Base-by-base conservation (phyloP, 768 basidiomycete species). In the Amyloporia xantha region DNA sequence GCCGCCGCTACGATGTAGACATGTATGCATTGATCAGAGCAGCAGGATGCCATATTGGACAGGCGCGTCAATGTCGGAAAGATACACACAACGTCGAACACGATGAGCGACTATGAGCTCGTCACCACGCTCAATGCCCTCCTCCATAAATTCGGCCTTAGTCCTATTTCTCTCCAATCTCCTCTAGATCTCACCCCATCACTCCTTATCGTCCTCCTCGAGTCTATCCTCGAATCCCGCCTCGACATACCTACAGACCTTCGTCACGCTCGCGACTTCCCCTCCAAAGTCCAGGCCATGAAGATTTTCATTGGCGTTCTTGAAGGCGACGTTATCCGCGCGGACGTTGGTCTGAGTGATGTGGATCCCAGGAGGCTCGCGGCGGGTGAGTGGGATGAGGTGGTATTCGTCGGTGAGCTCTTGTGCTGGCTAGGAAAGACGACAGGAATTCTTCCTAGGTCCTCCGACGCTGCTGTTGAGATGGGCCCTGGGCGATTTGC, bases 231-330 rank as follows among this genome's bases (percentile, higher is more conserved):
- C 30, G 61, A 66, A 19, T 59, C 66, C 5, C 77, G 80, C 21
- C 76, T 89, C 7, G 77, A 79, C 2, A 68, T 80, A 10, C 47
- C 67, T 17, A 26, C 56, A 5, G 41, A 62, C 17, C 60, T 68
- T 21, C 66, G 74, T 52, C 54, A 68, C 46, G 67, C 71, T 30
- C 63, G 70, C 57, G 67, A 45, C 37, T 50, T 49, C 48, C 53
- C 49, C 1, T 68, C 71, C 6, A 80, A 80, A 55, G 62, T 85
- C 1, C 76, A 83, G 41, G 77, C 76, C 26, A 82, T 84, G 72
- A 86, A 89, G 57, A 70, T 89, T 2, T 84, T 91, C 48, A 71
- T 90, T 5, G 86, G 86, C 1, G 76, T 87, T 5, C 70, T 90
- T 5, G 82, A 86, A 52, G 74, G 69, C 25, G 86, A 89, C 52